Evolutionary conservation across 2,329 filamentous ascomycete genomes (phyloP).

Genomic region (Sclerotinia spermophila): DNA sequence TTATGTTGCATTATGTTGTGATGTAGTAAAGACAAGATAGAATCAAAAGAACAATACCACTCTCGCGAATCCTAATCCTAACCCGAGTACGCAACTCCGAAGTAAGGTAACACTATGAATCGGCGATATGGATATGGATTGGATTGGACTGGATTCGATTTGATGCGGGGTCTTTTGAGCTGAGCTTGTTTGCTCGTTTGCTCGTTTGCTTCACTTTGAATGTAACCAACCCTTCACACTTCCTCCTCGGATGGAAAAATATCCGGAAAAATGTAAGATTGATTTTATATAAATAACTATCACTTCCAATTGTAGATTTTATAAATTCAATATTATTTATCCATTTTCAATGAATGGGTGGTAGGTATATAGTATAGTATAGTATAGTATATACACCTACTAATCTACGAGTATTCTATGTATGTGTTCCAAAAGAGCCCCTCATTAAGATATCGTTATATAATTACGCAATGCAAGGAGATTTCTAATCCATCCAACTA

Average conservation of each 20-base stretch:
- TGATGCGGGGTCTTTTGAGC: conserved; percentile 8
- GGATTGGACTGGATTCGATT: too few species aligned
- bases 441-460: background rate
- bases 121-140: background rate
- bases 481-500: background rate
- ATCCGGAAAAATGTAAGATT: background rate
- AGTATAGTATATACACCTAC: background rate
- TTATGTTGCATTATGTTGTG: background rate
- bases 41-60: background rate
- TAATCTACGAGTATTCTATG: background rate
- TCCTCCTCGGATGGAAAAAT: background rate
- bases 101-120: background rate
- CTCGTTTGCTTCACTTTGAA: background rate
- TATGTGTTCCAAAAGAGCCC: background rate
- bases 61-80: background rate
- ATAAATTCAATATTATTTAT: too few species aligned
- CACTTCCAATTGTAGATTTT: background rate
- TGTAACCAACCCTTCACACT: background rate
- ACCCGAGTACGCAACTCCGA: conserved; percentile 8
- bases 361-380: background rate
- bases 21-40: background rate
- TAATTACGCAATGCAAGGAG: background rate
- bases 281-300: background rate
- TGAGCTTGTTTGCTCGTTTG: background rate
- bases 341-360: background rate